Evolutionary conservation across 345 rosid species (phyloP), one percentile per base, ranked within the genome.

Genomic region (Eucalyptus cladocalyx): DNA sequence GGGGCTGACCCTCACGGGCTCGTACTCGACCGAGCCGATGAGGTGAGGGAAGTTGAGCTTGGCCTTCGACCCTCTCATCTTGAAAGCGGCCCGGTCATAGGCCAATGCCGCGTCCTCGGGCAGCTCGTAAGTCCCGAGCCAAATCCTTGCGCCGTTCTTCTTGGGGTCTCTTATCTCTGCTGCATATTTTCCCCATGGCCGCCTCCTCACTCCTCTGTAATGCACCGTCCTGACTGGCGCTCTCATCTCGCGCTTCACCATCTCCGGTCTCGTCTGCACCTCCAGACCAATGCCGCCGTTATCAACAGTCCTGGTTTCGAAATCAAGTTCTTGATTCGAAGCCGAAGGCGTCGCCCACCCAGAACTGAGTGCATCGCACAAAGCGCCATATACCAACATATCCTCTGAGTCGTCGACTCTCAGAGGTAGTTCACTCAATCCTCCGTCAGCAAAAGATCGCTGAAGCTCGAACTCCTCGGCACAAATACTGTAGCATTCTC

Each of bases 131-230:
- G 95, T 94, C 85, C 95, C 95, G 45, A 94, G 89, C 95, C 95
- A 94, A 42, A 93, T 91, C 89, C 95, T 88, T 3, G 94, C 92
- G 5, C 95, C 94, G 30, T 92, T 94, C 90, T 89, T 94, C 85
- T 93, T 93, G 37, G 93, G 94, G 83, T 94, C 94, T 47, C 95
- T 89, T 80, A 94, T 94, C 93, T 94, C 95, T 26, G 93, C 95
- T 3, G 93, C 94, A 56, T 90, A 94, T 87, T 91, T 94, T 37
- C 95, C 95, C 95, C 95, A 94, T 30, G 93, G 94, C 90, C 95
- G 89, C 92, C 89, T 92, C 91, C 95, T 92, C 89, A 94, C 95
- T 62, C 95, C 95, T 76, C 93, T 83, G 76, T 88, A 94, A 86
- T 92, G 94, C 88, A 62, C 88, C 88, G 19, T 49, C 88, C 90